These are phyloP conservation scores for Trichophyton equinum DNA, from an alignment of 2,329 filamentous ascomycete species.

Conservation along the genomic window DNA sequence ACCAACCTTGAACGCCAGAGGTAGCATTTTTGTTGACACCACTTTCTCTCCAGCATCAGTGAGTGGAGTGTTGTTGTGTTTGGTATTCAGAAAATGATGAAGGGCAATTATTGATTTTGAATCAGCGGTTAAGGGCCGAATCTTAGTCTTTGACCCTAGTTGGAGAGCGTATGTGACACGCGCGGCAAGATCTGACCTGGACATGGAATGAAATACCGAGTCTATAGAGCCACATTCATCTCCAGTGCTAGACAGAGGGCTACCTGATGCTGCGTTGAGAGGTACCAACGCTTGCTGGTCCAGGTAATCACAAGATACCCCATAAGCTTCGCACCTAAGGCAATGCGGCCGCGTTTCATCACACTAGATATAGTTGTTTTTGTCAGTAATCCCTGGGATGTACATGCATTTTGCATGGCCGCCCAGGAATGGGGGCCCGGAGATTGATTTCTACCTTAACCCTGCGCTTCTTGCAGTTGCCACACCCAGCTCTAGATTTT, in stretches of 20 bases:
- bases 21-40: conserved; percentile 19
- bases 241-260: not conserved
- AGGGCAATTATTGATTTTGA: conserved; percentile 16
- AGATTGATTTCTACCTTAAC: conserved; percentile 21
- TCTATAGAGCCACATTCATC: not conserved
- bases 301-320: conserved; percentile 22
- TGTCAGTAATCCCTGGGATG: not conserved
- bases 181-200: conserved; percentile 10
- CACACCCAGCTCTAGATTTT: conserved; percentile 25
- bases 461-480: conserved; percentile 24
- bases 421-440: not conserved
- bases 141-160: conserved; percentile 2
- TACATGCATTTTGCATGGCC: not conserved
- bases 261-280: not conserved
- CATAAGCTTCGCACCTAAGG: conserved; percentile 21
- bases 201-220: conserved; percentile 4
- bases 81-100: conserved; percentile 20
- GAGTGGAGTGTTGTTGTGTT: conserved; percentile 13
- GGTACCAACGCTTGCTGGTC: not conserved
- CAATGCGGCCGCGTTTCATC: conserved; percentile 26
- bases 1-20: conserved; percentile 23
- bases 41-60: conserved; percentile 12
- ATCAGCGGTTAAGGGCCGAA: conserved; percentile 1
- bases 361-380: conserved; percentile 16
- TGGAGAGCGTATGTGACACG: conserved; percentile 18